A percentile compares a stretch with the other conserved stretches of the same genome.
phyloP scores from a whole-genome alignment of 148 eudicot species.

The Talinum fruticosum region DNA sequence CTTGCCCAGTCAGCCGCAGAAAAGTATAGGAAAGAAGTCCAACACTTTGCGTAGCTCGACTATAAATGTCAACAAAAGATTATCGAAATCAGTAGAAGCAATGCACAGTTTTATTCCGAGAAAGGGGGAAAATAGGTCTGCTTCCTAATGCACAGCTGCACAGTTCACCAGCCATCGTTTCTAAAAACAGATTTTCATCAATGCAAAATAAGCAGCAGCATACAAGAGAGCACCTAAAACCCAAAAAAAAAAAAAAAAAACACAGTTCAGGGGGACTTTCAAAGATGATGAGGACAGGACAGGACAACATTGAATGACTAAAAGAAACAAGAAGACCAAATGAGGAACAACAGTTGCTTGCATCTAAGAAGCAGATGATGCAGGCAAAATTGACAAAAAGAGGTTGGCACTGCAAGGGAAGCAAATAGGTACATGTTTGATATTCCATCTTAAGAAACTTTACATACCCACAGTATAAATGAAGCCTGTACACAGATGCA shows the following conservation, averaged over 20 bases:
- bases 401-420: background rate
- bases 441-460: background rate
- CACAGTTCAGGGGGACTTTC: background rate
- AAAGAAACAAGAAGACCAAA: too few species aligned
- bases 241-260: background rate
- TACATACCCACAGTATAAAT: background rate
- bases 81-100: conserved; percentile 10
- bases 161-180: background rate
- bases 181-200: background rate
- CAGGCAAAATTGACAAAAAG: background rate
- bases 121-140: background rate
- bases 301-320: too few species aligned
- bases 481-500: background rate
- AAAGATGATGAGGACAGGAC: background rate
- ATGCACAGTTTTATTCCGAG: background rate
- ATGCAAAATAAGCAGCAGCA: background rate
- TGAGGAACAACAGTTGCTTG: background rate
- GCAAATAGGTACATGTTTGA: background rate
- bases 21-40: conserved; percentile 93
- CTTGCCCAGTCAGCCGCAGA: conserved; percentile 82
- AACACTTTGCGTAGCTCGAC: conserved; percentile 85
- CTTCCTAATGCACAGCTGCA: too few species aligned
- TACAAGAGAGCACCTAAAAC: background rate
- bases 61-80: conserved; percentile 27
- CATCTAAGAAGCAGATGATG: background rate